Base-by-base conservation (phyloP, 768 basidiomycete genomes). In the Leccinum rimulosum region DNA sequence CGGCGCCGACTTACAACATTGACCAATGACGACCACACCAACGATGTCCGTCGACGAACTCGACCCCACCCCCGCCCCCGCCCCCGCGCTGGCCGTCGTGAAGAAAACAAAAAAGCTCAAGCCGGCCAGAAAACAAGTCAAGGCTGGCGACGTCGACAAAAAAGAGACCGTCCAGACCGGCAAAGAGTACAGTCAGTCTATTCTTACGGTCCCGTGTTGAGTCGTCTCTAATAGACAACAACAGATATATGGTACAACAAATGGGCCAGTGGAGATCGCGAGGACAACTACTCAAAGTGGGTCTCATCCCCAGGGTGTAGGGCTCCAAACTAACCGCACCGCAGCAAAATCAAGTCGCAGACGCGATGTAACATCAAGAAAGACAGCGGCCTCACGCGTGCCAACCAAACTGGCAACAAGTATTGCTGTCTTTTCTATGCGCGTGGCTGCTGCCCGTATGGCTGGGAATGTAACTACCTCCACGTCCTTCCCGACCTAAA, bases 251-350 rank as follows among this genome's bases (percentile, higher is more conserved):
- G 97, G 96, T 98, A 96, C 73, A 95, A 98, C 75, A 96, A 97
- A 77, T 98, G 96, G 96, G 97, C 97, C n/a, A 97, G 97, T 55
- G 97, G 96, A 57, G 97, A 99, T 72, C 85, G 93, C 31, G 97
- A 98, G 73, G 96, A 99, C 71, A 89, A 85, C 58, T 94, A 98
- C 71, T 95, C 95, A 36, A 96, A 94, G 95, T 94, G 64, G 58
- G 88, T 79, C 14, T 35, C 8, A 0, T 27, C 3, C 3, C 22
- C 30, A 6, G 12, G 55, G n/a, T 38, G 22, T 15, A 63, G 43
- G 33, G 17, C 58, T 7, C 3, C 33, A 11, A 19, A 49, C 43
- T 68, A 12, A 63, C 52, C 1, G 22, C 15, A 38, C 11, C 56
- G 10, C 67, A 95, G 93, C 70, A 96, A 98, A 84, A 86, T 86